phyloP scores from a whole-genome alignment of 129 eudicot genomes.

The Helianthus tuberosus region DNA sequence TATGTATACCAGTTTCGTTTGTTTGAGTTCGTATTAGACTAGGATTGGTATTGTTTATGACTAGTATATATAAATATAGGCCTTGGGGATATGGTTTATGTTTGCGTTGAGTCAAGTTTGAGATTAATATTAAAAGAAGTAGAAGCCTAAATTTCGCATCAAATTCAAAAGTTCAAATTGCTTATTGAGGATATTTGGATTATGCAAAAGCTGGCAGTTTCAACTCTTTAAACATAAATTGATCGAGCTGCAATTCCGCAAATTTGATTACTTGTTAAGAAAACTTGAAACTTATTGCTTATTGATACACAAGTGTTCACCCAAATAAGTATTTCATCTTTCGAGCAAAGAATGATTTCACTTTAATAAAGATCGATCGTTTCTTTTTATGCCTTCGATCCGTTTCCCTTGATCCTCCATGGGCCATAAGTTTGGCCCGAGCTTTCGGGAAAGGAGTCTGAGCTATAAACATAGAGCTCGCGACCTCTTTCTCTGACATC shows the following conservation, averaged over 20 bases:
- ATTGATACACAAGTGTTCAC: slow-evolving; percentile 24
- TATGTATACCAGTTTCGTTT: no score
- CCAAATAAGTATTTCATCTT: slow-evolving; percentile 41
- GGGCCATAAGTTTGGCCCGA: slow-evolving; percentile 17
- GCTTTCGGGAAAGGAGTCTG: slow-evolving; percentile 22
- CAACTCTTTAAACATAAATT: no score
- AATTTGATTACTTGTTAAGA: background rate
- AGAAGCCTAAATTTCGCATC: no score
- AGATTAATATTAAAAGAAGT: no score
- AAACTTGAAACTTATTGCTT: slow-evolving; percentile 25
- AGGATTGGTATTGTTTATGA: no score
- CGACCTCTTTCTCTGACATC: slow-evolving; percentile 5
- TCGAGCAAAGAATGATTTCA: slow-evolving; percentile 35
- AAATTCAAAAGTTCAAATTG: background rate
- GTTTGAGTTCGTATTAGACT: no score
- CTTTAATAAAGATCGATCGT: slow-evolving; percentile 34
- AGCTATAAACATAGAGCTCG: slow-evolving; percentile 3
- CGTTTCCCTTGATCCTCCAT: slow-evolving; percentile 18
- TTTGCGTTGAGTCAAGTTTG: no score
- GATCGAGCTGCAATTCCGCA: no score
- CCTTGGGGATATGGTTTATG: no score
- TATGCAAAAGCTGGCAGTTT: no score
- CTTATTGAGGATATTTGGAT: background rate
- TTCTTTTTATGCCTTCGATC: slow-evolving; percentile 31
- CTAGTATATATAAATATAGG: no score